Conservation (phyloP, 2,329 filamentous ascomycete species). For the Cladosporium oxysporum region DNA sequence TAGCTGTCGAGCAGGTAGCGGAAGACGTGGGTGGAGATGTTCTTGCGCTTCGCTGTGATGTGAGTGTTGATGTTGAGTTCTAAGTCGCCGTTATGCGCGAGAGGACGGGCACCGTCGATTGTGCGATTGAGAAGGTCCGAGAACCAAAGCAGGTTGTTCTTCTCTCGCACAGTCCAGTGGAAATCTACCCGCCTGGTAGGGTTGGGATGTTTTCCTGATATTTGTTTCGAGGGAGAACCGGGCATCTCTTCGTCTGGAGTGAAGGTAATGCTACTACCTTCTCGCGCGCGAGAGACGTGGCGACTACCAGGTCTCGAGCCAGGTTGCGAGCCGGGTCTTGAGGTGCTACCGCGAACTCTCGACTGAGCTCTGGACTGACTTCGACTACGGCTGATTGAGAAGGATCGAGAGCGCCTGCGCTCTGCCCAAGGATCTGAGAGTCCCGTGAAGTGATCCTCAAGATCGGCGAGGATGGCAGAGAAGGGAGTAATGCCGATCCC, state of each 20-base stretch:
- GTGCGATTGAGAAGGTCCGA: constrained; percentile 57
- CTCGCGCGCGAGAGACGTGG: not conserved
- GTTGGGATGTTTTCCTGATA: constrained; percentile 16
- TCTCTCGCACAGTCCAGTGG: constrained; percentile 62
- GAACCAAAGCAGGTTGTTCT: constrained; percentile 59
- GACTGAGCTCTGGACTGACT: constrained; percentile 14
- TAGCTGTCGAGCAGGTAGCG: constrained; percentile 60
- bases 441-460: constrained; percentile 45
- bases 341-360: not conserved
- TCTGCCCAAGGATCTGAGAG: constrained; percentile 28
- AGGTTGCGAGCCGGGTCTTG: not conserved
- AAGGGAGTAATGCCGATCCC: constrained; percentile 62
- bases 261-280: constrained; percentile 12
- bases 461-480: constrained; percentile 57
- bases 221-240: not conserved
- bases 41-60: constrained; percentile 57
- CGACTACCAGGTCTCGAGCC: constrained; percentile 10
- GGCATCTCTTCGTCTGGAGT: constrained; percentile 3
- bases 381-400: constrained; percentile 11
- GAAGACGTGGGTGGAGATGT: constrained; percentile 57
- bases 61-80: constrained; percentile 60
- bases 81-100: constrained; percentile 41
- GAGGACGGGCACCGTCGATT: constrained; percentile 41
- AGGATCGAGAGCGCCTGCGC: constrained; percentile 11
- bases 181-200: constrained; percentile 54